Evolutionary conservation across 345 rosid species (phyloP).

Genomic region (Bruguiera parviflora): DNA sequence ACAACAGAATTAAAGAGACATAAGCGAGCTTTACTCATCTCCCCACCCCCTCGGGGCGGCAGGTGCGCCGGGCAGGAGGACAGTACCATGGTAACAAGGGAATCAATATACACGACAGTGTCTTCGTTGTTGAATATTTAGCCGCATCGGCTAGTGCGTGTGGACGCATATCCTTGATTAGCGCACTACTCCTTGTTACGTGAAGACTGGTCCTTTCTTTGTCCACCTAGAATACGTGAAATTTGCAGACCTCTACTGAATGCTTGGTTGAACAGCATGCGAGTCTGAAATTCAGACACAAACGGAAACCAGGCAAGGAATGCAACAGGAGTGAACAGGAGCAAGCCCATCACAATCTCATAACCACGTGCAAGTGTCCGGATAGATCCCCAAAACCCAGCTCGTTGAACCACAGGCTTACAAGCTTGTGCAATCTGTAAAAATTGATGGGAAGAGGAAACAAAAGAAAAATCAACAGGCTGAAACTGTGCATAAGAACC

Average conservation of each 20-base stretch:
- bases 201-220: conserved; percentile 71
- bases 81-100: neutral
- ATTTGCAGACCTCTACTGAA: conserved; percentile 99
- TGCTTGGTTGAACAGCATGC: conserved; percentile 99
- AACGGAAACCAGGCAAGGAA: conserved; percentile 99
- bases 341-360: conserved; percentile 89
- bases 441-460: neutral
- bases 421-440: conserved; percentile 92
- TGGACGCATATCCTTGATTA: neutral
- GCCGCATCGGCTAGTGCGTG: too few relatives aligned
- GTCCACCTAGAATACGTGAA: conserved; percentile 97
- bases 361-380: conserved; percentile 91
- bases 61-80: too few relatives aligned
- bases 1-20: neutral
- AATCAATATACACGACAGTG: neutral
- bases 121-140: too few relatives aligned
- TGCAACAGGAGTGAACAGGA: conserved; percentile 94
- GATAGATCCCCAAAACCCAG: conserved; percentile 92
- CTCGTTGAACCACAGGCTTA: conserved; percentile 60
- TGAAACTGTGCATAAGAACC: too few relatives aligned
- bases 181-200: conserved; percentile 64
- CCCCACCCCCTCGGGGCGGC: too few relatives aligned
- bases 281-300: conserved; percentile 96
- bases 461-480: neutral
- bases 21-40: neutral